Evolutionary conservation across 306 rosid genomes (phyloP).

Genomic region (Vachellia pachyceras): DNA sequence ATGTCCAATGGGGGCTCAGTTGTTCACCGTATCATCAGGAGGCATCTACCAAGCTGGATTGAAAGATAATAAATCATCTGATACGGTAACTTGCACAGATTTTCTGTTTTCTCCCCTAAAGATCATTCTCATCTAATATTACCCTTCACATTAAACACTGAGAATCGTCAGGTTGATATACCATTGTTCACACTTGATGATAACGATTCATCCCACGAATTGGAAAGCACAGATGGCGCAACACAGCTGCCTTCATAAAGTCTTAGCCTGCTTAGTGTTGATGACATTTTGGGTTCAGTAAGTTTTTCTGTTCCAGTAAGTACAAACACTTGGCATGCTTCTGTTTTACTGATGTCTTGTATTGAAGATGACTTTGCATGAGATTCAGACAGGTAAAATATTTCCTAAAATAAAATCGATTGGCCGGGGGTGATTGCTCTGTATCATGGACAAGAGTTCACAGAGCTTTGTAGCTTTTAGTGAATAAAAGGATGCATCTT

Average conservation of each 20-base stretch:
- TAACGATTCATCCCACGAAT: conserved; percentile 47
- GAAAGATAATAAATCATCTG: conserved; percentile 45
- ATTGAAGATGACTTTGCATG: too few relatives aligned
- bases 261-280: conserved; percentile 61
- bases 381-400: conserved; percentile 7
- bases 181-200: conserved; percentile 65
- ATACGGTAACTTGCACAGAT: conserved; percentile 48
- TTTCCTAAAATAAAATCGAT: conserved; percentile 20
- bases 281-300: conserved; percentile 75
- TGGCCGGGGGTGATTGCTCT: neutral
- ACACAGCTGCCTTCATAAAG: conserved; percentile 41
- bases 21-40: conserved; percentile 51
- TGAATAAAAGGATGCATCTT: neutral
- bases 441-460: neutral
- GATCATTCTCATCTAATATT: conserved; percentile 17
- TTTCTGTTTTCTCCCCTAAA: neutral
- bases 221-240: conserved; percentile 49
- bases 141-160: conserved; percentile 25
- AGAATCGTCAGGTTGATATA: conserved; percentile 60
- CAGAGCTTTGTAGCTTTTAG: neutral
- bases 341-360: neutral
- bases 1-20: conserved; percentile 79
- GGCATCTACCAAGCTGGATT: conserved; percentile 51
- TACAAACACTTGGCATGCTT: neutral
- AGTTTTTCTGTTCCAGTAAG: conserved; percentile 40